Evolutionary conservation across 2,329 filamentous ascomycete genomes (phyloP).

Genomic region (Ceratocystis destructans): DNA sequence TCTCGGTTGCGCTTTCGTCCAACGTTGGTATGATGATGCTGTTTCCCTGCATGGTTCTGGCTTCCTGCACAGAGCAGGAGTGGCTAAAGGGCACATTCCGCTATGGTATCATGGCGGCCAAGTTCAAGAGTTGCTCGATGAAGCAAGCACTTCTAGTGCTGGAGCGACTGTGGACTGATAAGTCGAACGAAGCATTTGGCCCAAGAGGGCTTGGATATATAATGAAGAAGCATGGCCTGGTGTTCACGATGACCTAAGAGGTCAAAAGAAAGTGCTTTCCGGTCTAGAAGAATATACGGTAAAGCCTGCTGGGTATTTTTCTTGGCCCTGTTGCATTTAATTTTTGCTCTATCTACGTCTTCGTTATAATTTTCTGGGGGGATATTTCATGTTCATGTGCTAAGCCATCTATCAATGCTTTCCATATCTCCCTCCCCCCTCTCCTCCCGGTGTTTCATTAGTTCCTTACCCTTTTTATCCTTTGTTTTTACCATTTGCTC

Average conservation of each 20-base stretch:
- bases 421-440: too few relatives aligned
- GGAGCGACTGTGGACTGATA: constrained; percentile 14
- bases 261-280: too few relatives aligned
- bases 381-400: too few relatives aligned
- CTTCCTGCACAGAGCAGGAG: constrained; percentile 17
- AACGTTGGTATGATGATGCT: constrained; percentile 18
- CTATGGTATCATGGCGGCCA: constrained; percentile 17
- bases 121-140: constrained; percentile 18
- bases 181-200: constrained; percentile 13
- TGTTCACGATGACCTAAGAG: constrained; percentile 15
- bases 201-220: constrained; percentile 16
- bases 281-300: too few relatives aligned
- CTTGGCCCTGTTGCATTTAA: too few relatives aligned
- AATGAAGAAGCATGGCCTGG: constrained; percentile 17
- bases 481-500: too few relatives aligned
- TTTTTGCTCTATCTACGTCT: too few relatives aligned
- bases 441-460: too few relatives aligned
- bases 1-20: constrained; percentile 17
- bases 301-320: too few relatives aligned
- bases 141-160: constrained; percentile 15
- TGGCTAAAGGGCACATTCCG: constrained; percentile 16
- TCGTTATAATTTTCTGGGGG: too few relatives aligned
- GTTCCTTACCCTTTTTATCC: too few relatives aligned
- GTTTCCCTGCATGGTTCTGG: constrained; percentile 16
- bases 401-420: too few relatives aligned